phyloP scores from a whole-genome alignment of 306 rosid genomes.

The Fragaria nilgerrensis region DNA sequence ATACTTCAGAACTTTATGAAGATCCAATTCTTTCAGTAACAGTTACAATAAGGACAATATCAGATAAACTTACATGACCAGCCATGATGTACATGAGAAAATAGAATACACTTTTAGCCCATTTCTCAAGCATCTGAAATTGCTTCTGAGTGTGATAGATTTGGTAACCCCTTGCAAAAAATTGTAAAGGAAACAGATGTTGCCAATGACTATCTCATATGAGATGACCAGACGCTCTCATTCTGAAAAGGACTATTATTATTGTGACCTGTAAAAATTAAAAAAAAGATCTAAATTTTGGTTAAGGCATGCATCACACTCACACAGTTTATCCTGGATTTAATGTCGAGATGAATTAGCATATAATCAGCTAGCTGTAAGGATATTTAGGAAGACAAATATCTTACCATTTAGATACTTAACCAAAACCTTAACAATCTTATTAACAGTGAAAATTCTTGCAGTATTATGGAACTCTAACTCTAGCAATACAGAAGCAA shows the following conservation, averaged over 20 bases:
- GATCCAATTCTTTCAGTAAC: neutral
- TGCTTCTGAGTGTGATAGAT: neutral
- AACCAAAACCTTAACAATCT: too few relatives aligned
- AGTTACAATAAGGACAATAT: neutral
- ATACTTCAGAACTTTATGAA: neutral
- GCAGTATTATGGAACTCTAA: neutral
- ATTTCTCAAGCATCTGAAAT: neutral
- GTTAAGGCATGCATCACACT: too few relatives aligned
- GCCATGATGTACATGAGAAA: conserved; percentile 21
- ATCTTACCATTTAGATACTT: too few relatives aligned
- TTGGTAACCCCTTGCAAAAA: conserved; percentile 19
- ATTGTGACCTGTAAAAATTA: conserved; percentile 21
- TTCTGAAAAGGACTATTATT: neutral
- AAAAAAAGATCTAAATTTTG: too few relatives aligned
- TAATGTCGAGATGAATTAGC: too few relatives aligned
- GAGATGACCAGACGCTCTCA: conserved; percentile 6
- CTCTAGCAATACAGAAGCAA: neutral
- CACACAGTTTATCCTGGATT: too few relatives aligned
- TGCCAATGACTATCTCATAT: neutral
- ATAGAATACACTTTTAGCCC: conserved; percentile 16
- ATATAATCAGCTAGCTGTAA: too few relatives aligned
- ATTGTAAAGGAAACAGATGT: conserved; percentile 20
- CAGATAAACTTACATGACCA: conserved; percentile 23
- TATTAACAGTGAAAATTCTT: too few relatives aligned
- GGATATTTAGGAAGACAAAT: too few relatives aligned